phyloP scores from a whole-genome alignment of 2,329 filamentous ascomycete species.

The Diaporthe citriasiana region DNA sequence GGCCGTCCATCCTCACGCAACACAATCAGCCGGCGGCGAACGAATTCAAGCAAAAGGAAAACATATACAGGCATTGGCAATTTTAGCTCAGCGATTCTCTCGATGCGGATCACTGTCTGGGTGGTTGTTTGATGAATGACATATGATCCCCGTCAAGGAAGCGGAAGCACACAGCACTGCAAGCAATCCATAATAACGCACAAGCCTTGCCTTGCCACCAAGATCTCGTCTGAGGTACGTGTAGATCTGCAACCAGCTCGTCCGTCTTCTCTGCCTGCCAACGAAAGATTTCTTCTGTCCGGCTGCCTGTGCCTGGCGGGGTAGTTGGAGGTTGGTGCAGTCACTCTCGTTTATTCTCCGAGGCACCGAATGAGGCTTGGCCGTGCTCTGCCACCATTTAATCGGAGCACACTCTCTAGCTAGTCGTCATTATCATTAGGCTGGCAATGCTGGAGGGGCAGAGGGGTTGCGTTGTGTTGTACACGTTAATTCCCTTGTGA shows the following conservation, averaged over 20 bases:
- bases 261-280: neutral
- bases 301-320: constrained; percentile 25
- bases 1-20: neutral
- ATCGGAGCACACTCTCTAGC: constrained; percentile 13
- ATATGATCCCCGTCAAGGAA: constrained; percentile 28
- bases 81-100: neutral
- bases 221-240: constrained; percentile 21
- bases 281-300: constrained; percentile 7
- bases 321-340: neutral
- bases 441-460: neutral
- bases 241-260: constrained; percentile 1
- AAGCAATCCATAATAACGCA: neutral
- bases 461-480: neutral
- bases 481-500: constrained; percentile 22
- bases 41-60: neutral
- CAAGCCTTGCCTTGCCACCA: constrained; percentile 17
- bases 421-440: constrained; percentile 7
- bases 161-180: neutral
- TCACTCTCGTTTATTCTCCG: constrained; percentile 18
- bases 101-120: constrained; percentile 22
- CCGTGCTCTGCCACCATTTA: constrained; percentile 25
- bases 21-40: neutral
- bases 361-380: constrained; percentile 23
- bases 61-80: constrained; percentile 1
- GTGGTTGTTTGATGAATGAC: constrained; percentile 18